Base-by-base conservation (phyloP, 768 basidiomycete species). In the Tubosaeta sp. region DNA sequence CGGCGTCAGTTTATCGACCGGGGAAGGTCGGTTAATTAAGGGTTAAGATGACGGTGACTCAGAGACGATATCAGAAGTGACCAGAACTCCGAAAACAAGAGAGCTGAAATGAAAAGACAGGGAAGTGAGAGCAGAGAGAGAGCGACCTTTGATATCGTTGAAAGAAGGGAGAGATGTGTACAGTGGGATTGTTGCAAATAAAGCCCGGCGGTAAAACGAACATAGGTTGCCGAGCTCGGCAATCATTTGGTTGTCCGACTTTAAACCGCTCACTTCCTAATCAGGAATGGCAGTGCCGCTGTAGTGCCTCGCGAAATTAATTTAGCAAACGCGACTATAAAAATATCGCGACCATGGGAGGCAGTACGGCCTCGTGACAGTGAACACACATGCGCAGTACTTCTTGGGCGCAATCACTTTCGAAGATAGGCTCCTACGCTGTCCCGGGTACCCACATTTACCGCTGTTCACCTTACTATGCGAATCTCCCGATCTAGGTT, bases 401-500 rank as follows among this genome's bases (percentile, higher is more conserved):
- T n/a, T 19, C n/a, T 27, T 19, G 42, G 61, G 64, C 59, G 62
- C 55, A 64, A 59, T 64, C 57, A 55, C 45, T 46, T 14, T 19
- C 13, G n/a, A 17, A 33, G 16, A 13, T 16, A 14, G 8, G 29
- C 29, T 42, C 42, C 42, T 19, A 43, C 26, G 26, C 25, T 9
- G 26, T 27, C 42, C 22, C 22, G 22, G 22, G 22, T 22, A 22
- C 22, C 22, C 22, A 22, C 22, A 22, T 22, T 3, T 22, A 22
- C 22, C 22, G 22, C 22, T 22, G 22, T 22, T 22, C 22, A 22
- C 22, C 22, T 22, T 22, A 22, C 22, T 3, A 22, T 22, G 22
- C 22, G 22, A 1, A 74, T 77, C 70, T 93, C 91, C 52, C 79
- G 77, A 67, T 92, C 87, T 45, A 94, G 68, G 70, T 94, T 95